Base-by-base conservation (phyloP, 352 stramenopile genomes). In the Pythium utonaiense region DNA sequence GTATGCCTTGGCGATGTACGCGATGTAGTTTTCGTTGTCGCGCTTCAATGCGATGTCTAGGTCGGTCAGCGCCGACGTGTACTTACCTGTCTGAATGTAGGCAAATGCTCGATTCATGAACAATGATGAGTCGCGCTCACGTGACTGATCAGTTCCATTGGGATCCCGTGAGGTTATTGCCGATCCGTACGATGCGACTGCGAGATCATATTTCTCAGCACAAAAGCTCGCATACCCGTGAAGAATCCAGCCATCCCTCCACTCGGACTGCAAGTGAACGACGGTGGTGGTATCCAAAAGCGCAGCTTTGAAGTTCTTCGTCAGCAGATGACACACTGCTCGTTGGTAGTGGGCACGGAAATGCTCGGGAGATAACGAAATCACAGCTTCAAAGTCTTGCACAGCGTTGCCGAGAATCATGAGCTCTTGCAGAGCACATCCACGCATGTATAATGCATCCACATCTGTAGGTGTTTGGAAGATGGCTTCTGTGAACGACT, bases 191-290 rank as follows among this genome's bases (percentile, higher is more conserved):
- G 75, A 72, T 14, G 51, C 48, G 0, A 75, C 57, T 0, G 78
- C 74, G 0, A 66, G 40, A 16, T 78, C 64, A 27, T 63, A 84
- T 1, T 57, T 67, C 2, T 62, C 49, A 0, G 38, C 50, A 50
- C 72, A 84, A 38, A 82, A 86, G 36, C 62, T 64, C 0, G 62
- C 48, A 53, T 88, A 88, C 1, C 69, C 78, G 12, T 78, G 62
- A 3, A 83, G 50, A 31, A 64, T 67, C 65, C 72, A 78, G 3
- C 58, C 76, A 10, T 86, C 72, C 27, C 59, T 47, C 67, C 75
- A 82, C 22, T 80, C 71, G 5, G 66, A 50, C 7, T 80, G 62
- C 8, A 77, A 30, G 14, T 41, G 53, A 10, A 80, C 59, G 1
- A 70, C 71, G 9, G 50, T 51, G 1, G 56, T 58, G 12, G 78